Percentiles rank a stretch among this genome's conserved stretches.
Evolutionary conservation across 1,284 basidiomycete species (phyloP).

Genomic region (Blastosporella zonata): DNA sequence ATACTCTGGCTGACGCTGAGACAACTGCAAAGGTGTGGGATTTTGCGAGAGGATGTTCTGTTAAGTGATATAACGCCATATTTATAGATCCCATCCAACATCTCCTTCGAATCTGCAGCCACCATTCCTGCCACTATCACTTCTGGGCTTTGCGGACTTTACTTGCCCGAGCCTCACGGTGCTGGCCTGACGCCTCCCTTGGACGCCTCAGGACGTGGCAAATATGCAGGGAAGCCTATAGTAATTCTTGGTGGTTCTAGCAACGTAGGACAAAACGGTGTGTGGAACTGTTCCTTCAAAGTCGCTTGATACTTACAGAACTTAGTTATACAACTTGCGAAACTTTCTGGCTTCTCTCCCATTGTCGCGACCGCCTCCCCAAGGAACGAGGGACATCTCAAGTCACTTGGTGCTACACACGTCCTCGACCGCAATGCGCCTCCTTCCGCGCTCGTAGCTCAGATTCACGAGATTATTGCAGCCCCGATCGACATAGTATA

Average conservation of each 20-base stretch:
- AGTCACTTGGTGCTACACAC: slow-evolving; percentile 51
- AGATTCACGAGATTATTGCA: slow-evolving; percentile 29
- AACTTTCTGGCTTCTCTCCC: slow-evolving; percentile 47
- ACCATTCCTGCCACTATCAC: background rate
- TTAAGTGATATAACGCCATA: background rate
- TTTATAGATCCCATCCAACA: background rate
- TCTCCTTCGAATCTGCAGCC: background rate
- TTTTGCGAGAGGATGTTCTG: background rate
- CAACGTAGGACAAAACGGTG: slow-evolving; percentile 39
- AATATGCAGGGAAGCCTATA: slow-evolving; percentile 33
- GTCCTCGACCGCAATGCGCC: slow-evolving; percentile 43
- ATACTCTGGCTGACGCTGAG: slow-evolving; percentile 7
- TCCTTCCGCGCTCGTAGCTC: slow-evolving; percentile 23
- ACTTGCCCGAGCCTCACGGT: slow-evolving; percentile 26
- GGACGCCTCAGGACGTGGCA: slow-evolving; percentile 31
- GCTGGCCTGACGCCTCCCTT: slow-evolving; percentile 29
- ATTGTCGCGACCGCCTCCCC: slow-evolving; percentile 53
- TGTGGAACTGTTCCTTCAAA: background rate
- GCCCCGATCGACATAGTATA: slow-evolving; percentile 36
- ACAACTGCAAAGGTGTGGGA: slow-evolving; percentile 9
- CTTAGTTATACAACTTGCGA: slow-evolving; percentile 42
- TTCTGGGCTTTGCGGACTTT: background rate
- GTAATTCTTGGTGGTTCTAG: slow-evolving; percentile 37
- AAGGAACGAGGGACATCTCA: slow-evolving; percentile 41
- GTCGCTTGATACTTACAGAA: background rate